Base-by-base conservation (phyloP, 2,329 filamentous ascomycete genomes). In the Hortaea sp. region DNA sequence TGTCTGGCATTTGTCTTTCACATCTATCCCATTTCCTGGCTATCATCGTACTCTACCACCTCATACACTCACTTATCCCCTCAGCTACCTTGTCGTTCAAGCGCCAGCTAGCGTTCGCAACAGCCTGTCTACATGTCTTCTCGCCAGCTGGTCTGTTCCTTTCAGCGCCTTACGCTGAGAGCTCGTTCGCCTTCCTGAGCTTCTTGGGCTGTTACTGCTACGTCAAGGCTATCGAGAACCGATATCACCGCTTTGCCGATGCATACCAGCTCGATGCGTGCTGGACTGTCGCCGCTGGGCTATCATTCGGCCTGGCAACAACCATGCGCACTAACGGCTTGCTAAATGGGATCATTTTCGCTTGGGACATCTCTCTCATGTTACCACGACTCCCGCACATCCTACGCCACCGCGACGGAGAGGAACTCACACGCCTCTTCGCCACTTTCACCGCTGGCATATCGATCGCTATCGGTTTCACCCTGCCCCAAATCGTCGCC, bases 101-200 rank as follows among this genome's bases (percentile, higher is more conserved):
- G 40, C 55, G 52, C 52, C 70, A 63, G n/a, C 64, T 84, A 37
- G 76, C 86, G 1, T 81, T 90, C 50, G 62, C 84, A 20, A 75
- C 87, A 6, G 79, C 87, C 3, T 69, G 77, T 11, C 70, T 97
- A 42, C 88, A 97, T 63, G 76, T 94, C 46, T 61, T 97, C 42
- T 92, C 86, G 0, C 90, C 92, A 0, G 92, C 85, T 0, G 90
- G 90, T 0, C 67, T 95, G 2, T 97, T 98, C 62, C 76, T 98
- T 12, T 89, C 84, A 0, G 84, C 89, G 0, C 88, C 90, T 0
- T 94, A 92, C 64, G 76, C 80, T 7, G 92, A 98, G 68, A 80
- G 84, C 52, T 65, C 82, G 0, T 95, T 88, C 64, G 81, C 90
- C 0, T 71, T 85, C 20, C 70, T 95, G 31, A 85, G 84, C 37